Conservation (phyloP, 768 basidiomycete genomes). For the Chalciporus piperatus region DNA sequence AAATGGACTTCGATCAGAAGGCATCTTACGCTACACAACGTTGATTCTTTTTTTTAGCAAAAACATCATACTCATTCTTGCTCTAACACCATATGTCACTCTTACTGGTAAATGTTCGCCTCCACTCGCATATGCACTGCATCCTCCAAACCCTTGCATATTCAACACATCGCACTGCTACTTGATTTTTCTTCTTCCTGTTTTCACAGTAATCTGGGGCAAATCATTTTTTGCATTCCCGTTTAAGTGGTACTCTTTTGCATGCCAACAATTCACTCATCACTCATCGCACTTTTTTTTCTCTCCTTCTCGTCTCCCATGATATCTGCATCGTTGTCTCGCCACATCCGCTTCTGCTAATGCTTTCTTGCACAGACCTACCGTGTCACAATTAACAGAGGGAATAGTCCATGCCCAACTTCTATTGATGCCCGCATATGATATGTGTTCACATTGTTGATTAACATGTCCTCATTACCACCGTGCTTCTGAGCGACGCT, state of each 20-base stretch:
- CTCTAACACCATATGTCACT: conserved; percentile 13
- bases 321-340: conserved; percentile 19
- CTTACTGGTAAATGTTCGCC: conserved; percentile 21
- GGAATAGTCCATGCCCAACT: conserved; percentile 18
- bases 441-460: conserved; percentile 11
- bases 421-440: conserved; percentile 17
- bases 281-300: conserved; percentile 10
- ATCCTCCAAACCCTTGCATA: conserved; percentile 21
- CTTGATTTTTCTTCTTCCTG: conserved; percentile 2
- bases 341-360: conserved; percentile 7
- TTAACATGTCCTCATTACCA: conserved; percentile 4
- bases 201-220: conserved; percentile 14
- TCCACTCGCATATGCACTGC: conserved; percentile 22
- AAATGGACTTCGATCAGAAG: conserved; percentile 15
- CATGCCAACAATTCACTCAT: conserved; percentile 23
- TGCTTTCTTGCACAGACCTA: conserved; percentile 16
- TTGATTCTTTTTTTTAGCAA: conserved; percentile 14
- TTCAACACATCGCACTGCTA: conserved; percentile 22
- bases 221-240: conserved; percentile 15
- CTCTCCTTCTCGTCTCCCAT: conserved; percentile 2
- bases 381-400: conserved; percentile 3
- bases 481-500: neutral
- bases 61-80: conserved; percentile 8
- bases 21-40: conserved; percentile 13
- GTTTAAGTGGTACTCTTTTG: conserved; percentile 12